These are phyloP conservation scores for Cronartium quercuum DNA, from an alignment of 1,284 basidiomycete species.

Conservation along the genomic window DNA sequence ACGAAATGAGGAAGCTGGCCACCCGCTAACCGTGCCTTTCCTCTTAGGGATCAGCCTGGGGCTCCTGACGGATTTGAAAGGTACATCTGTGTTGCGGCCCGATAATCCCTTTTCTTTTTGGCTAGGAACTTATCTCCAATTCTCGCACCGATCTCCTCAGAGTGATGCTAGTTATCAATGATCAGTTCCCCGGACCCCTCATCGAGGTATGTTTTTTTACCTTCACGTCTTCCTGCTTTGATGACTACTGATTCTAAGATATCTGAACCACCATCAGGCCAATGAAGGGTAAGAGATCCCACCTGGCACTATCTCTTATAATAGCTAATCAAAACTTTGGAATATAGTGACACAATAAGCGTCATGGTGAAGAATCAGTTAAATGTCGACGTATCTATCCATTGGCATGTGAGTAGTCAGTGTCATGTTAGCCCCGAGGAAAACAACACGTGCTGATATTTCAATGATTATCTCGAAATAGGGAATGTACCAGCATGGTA, in stretches of 20 bases:
- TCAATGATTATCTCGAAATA: no score
- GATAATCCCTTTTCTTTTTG: background rate
- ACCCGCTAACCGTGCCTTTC: no score
- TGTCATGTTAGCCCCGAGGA: no score
- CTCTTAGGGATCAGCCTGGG: background rate
- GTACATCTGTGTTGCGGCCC: background rate
- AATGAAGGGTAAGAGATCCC: background rate
- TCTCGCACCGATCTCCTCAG: conserved; percentile 51
- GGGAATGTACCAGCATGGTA: conserved; percentile 50
- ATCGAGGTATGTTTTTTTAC: conserved; percentile 53
- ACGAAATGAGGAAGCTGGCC: background rate
- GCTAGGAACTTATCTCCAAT: background rate
- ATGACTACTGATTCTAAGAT: background rate
- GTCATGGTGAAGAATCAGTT: conserved; percentile 53
- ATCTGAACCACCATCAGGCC: background rate
- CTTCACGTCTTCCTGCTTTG: background rate
- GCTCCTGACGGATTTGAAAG: background rate
- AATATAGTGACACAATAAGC: conserved; percentile 51
- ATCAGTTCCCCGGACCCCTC: conserved; percentile 54
- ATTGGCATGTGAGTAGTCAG: conserved; percentile 51
- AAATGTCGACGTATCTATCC: conserved; percentile 50
- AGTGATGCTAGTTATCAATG: conserved; percentile 54
- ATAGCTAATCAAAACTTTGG: background rate
- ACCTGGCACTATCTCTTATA: background rate
- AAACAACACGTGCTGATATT: background rate